Evolutionary conservation across 2,329 filamentous ascomycete species (phyloP).

Genomic region (Paramyrothecium roridum): DNA sequence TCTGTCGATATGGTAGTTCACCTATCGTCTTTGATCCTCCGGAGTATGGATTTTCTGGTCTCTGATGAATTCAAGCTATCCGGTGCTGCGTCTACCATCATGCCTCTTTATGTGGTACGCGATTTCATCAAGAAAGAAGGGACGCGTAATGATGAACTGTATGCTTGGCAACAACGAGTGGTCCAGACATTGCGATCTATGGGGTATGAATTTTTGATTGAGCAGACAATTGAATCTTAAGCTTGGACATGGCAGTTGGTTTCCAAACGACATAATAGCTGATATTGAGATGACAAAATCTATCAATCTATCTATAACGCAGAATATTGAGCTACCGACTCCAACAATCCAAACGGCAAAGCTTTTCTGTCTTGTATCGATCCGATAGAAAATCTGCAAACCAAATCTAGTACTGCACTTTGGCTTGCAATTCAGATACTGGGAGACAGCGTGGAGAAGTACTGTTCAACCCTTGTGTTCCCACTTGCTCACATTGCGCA

Average conservation of each 20-base stretch:
- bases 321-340: neutral
- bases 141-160: neutral
- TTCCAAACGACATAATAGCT: neutral
- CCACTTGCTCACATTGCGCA: neutral
- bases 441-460: neutral
- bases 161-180: neutral
- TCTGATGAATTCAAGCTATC: neutral
- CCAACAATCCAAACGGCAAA: neutral
- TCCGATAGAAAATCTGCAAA: neutral
- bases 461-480: neutral
- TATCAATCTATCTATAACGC: neutral
- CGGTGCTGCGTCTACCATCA: neutral
- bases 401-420: neutral
- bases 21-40: neutral
- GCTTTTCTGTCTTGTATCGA: neutral
- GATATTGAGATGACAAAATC: neutral
- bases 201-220: neutral
- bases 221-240: neutral
- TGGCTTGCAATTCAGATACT: neutral
- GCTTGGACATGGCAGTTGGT: neutral
- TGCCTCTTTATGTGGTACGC: neutral
- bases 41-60: neutral
- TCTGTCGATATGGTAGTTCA: neutral
- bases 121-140: neutral
- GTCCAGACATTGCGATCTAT: neutral